Evolutionary conservation across 176 grass and related monocot species (phyloP), one percentile per base, ranked within the genome.

Genomic region (Bromus sterilis): DNA sequence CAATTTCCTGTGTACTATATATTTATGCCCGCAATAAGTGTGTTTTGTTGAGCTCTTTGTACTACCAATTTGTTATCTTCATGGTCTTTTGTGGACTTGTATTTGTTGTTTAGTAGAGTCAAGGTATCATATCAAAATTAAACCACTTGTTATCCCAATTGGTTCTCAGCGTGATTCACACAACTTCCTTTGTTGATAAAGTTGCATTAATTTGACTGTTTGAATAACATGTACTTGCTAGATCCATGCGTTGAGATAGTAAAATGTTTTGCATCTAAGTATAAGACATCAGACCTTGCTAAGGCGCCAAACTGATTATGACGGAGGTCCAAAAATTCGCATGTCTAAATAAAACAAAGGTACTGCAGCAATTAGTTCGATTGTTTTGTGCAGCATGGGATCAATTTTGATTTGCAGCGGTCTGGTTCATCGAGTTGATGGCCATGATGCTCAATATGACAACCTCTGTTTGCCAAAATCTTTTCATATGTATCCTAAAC

Each of bases 161-260:
- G 91, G 93, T 89, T 91, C 94, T 89, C 88, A 97, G 61, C 89
- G 86, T 57, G 89, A 93, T 86, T 87, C 84, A 55, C 76, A 55
- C n/a, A 72, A 73, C 11, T 39, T 63, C 6, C 12, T 25, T 35
- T 64, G 39, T 74, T 71, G 59, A 39, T 58, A 86, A 63, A 36
- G 29, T 51, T 61, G n/a, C 36, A 48, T 14, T 21, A 36, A 79
- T 66, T 39, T 77, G 30, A 83, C 77, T 40, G 66, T 68, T 15
- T 58, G 15, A 80, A 75, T 86, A 48, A 56, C 84, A 96, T 87
- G 93, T 93, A 93, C 46, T 88, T 97, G 74, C 75, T 93, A 73
- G 94, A 97, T 91, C 89, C 91, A 40, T 93, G 86, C 57, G 83
- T 93, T 80, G 94, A 93, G 63, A 86, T 87, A 5, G 89, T 91